Evolutionary conservation across 1,284 basidiomycete genomes (phyloP), one percentile per base, ranked within the genome.

Genomic region (Ceratobasidium sp.): DNA sequence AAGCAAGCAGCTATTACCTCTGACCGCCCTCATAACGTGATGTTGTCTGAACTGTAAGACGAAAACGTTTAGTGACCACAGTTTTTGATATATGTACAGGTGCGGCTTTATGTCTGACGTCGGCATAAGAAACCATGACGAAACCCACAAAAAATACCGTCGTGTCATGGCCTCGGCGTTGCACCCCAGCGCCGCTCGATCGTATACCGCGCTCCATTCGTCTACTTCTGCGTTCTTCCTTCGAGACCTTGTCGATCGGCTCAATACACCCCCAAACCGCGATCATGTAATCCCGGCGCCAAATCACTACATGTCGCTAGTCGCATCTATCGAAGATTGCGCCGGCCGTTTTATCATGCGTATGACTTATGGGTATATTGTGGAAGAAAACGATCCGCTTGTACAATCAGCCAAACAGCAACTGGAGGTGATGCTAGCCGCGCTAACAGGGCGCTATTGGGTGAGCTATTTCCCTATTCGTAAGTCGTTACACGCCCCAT

Each of bases 91-190:
- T 30, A 12, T 60, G 9, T 8, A 16, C n/a, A 52, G 46, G 61
- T 28, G 26, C 45, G 46, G 28, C 1, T 26, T 50, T 36, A 48
- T 30, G 3, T 9, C 41, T 9, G 32, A 23, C 16, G 39, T 50
- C 36, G 30, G 8, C 9, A 59, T 70, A 21, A 53, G 67, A 10
- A 32, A 58, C 9, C 67, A 70, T 30, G 67, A 70, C 26, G 67
- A 70, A n/a, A 2, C 5, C 3, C 67, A 70, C 30, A n/a, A 36
- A 10, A 70, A 59, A 26, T 9, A 30, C 3, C 67, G 67, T 3
- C 67, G 67, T 10, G 55, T 70, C 6, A 70, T 70, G 67, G 67
- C 67, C 26, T 70, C 67, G 1, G 26, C 67, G 6, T 32, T 70
- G 6, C 53, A 70, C 45, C 67, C 53, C 21, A 39, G 41, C 2